Base-by-base conservation (phyloP, 768 basidiomycete genomes). In the Peribolospora kevripleyi region DNA sequence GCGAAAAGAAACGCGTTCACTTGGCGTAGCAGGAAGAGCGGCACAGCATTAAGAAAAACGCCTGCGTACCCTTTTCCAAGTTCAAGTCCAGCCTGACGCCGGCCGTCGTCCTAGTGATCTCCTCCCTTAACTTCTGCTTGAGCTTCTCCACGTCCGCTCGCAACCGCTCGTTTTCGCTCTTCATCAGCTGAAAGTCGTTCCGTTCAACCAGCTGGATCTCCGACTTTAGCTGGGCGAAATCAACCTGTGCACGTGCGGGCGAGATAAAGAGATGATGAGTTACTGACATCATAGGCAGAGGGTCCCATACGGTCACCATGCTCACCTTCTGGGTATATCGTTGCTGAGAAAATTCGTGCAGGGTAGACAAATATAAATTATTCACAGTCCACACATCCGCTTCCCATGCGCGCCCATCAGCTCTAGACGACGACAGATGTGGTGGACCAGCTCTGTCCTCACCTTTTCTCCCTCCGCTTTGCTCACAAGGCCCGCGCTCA, bases 401-500 rank as follows among this genome's bases (percentile, higher is more conserved):
- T 25, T 25, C n/a, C n/a, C n/a, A 25, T 25, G 25, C 25, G 40
- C 9, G 42, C 14, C 46, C 37, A 3, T 36, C 13, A 40, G 46
- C 14, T 2, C 11, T 11, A 13, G 36, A 40, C 25, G 43, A 36
- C 10, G 48, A 7, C 2, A 7, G 14, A 45, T n/a, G 3, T 37
- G 13, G 10, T 13, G 47, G 14, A n/a, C 38, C 48, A 48, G 53
- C 37, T 36, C 7, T n/a, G 42, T 8, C 9, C 73, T 43, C 52
- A 82, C 90, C 78, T 95, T 95, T 69, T 95, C 91, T 65, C 93
- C 87, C 61, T 93, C 86, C 0, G 85, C 80, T 67, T 86, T 87
- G 5, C 84, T 87, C 57, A 97, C 91, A 80, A 97, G 83, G 62
- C 86, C 87, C 61, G 78, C 80, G 45, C 85, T 84, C 86, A 98